phyloP scores from a whole-genome alignment of 306 rosid species.

The Senna siamea region DNA sequence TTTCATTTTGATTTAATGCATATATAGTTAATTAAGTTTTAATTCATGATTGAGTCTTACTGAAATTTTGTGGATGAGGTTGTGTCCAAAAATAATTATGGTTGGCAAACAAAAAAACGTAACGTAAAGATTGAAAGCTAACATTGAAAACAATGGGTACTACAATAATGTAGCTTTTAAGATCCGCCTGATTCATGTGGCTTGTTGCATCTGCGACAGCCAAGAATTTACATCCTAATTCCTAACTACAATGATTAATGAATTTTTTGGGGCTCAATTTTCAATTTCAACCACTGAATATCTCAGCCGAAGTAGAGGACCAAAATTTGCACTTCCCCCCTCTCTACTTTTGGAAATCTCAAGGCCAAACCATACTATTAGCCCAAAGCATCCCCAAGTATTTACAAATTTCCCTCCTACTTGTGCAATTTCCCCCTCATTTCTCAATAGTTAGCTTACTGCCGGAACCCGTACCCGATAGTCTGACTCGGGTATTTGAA shows the following conservation, averaged over 20 bases:
- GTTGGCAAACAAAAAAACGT: too few relatives aligned
- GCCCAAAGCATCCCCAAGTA: conserved; percentile 58
- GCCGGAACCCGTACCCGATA: conserved; percentile 48
- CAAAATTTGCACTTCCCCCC: conserved; percentile 30
- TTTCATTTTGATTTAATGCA: too few relatives aligned
- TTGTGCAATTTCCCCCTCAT: neutral
- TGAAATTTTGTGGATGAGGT: neutral
- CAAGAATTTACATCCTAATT: conserved; percentile 23
- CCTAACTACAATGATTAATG: neutral
- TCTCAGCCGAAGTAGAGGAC: conserved; percentile 47
- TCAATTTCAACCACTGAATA: neutral
- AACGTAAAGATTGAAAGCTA: conserved; percentile 14
- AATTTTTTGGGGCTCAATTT: neutral
- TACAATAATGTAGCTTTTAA: neutral
- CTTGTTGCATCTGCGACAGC: conserved; percentile 28
- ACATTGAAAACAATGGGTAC: conserved; percentile 16
- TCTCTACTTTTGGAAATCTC: conserved; percentile 36
- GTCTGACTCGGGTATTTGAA: conserved; percentile 48
- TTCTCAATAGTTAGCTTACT: neutral
- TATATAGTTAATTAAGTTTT: too few relatives aligned
- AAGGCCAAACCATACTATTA: conserved; percentile 37
- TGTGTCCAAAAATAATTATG: too few relatives aligned
- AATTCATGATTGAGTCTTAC: too few relatives aligned
- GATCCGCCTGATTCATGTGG: conserved; percentile 39
- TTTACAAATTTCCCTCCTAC: conserved; percentile 43